phyloP scores from a whole-genome alignment of 2,329 filamentous ascomycete genomes.

The Hymenoscyphus scutula region DNA sequence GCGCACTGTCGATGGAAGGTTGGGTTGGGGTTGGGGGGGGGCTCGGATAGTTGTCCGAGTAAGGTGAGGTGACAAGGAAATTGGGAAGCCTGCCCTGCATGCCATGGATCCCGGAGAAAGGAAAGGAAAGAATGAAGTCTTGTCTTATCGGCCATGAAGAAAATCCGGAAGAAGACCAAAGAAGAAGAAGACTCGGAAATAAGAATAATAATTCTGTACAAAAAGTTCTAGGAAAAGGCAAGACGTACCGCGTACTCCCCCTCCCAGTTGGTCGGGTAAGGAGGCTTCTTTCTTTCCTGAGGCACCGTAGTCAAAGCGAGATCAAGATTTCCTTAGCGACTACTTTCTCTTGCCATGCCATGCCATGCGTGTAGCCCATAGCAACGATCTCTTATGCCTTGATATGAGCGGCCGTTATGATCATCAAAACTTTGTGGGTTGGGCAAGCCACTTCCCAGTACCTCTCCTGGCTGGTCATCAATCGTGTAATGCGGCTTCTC shows the following conservation, averaged over 20 bases:
- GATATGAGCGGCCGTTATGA: slow-evolving; percentile 16
- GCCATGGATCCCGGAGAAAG: neutral
- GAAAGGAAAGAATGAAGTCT: neutral
- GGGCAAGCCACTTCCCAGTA: slow-evolving; percentile 11
- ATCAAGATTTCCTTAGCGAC: neutral
- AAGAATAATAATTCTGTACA: too few relatives aligned
- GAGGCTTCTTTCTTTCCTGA: too few relatives aligned
- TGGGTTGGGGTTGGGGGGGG: neutral
- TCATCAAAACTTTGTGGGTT: slow-evolving; percentile 12
- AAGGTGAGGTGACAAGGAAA: neutral
- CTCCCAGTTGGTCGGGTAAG: neutral
- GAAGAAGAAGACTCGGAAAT: neutral
- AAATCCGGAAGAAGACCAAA: neutral
- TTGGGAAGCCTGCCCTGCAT: neutral
- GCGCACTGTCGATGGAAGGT: neutral
- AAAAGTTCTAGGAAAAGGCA: neutral
- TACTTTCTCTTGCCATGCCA: slow-evolving; percentile 8
- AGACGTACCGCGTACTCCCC: neutral
- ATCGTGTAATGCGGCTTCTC: slow-evolving; percentile 24
- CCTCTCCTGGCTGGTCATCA: slow-evolving; percentile 20
- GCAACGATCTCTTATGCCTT: slow-evolving; percentile 11
- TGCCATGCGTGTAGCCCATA: too few relatives aligned
- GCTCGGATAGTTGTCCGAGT: slow-evolving; percentile 8
- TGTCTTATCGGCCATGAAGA: neutral
- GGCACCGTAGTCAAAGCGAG: too few relatives aligned